Percentiles rank a stretch among this genome's conserved stretches.
These are phyloP conservation scores for Trichoderma aggressivum DNA, from an alignment of 2,329 filamentous ascomycete genomes.

Conservation along the genomic window DNA sequence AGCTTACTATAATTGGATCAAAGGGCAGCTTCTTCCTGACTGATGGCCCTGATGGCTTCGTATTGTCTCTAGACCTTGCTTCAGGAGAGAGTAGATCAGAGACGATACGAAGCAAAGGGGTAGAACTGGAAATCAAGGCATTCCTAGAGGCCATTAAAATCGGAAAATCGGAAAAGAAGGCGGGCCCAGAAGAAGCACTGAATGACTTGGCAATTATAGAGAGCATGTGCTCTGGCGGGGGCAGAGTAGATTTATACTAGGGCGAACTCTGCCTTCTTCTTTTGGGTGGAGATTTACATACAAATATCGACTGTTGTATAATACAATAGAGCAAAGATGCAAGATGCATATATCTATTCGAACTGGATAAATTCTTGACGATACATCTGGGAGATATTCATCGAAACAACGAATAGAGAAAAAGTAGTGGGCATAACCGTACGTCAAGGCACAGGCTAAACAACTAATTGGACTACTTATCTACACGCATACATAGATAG, in stretches of 20 bases:
- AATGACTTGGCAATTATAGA: slow-evolving; percentile 11
- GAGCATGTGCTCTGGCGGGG: slow-evolving; percentile 6
- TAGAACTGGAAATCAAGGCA: slow-evolving; percentile 5
- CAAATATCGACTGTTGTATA: neutral
- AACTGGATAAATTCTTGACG: neutral
- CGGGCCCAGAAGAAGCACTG: slow-evolving; percentile 10
- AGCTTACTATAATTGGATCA: neutral
- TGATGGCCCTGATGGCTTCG: neutral
- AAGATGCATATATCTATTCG: neutral
- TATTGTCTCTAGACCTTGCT: neutral
- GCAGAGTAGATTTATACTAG: neutral
- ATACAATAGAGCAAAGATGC: neutral
- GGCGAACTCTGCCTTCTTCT: neutral
- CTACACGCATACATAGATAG: neutral
- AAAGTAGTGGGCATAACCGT: neutral
- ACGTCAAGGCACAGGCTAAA: neutral
- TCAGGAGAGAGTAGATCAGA: slow-evolving; percentile 1
- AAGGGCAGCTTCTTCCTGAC: neutral
- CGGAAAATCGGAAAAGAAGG: neutral
- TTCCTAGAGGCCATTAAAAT: neutral
- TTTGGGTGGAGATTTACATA: neutral
- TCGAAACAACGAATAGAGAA: neutral
- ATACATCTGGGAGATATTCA: neutral
- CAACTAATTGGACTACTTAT: neutral
- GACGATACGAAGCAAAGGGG: neutral